These are phyloP conservation scores for Dioscorea alata DNA, from an alignment of 106 monocot genomes.

Conservation along the genomic window DNA sequence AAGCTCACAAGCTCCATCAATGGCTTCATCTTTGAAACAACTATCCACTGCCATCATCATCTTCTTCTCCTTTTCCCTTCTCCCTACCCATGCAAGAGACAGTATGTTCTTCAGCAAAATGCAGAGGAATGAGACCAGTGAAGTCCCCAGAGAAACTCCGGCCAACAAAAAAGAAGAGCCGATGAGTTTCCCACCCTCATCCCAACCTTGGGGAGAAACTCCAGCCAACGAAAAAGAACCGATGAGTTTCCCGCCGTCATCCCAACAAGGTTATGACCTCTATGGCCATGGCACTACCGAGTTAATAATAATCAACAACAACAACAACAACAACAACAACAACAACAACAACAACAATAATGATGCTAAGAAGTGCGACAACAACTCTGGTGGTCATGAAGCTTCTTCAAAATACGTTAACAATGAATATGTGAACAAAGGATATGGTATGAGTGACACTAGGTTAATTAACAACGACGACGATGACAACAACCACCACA, in stretches of 20 bases:
- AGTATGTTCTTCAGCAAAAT: slow-evolving; percentile 42
- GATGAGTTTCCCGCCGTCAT: slow-evolving; percentile 7
- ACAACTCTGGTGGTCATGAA: background rate
- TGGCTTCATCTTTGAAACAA: slow-evolving; percentile 3
- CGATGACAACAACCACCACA: no score
- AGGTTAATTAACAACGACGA: slow-evolving; percentile 3
- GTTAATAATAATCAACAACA: background rate
- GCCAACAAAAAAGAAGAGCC: background rate
- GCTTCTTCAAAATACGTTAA: background rate
- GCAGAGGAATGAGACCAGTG: background rate
- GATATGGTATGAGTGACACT: slow-evolving; percentile 52
- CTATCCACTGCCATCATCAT: background rate
- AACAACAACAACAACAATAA: background rate
- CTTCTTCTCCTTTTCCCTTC: slow-evolving; percentile 6
- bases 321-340: background rate
- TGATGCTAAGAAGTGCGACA: no score
- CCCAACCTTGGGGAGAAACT: no score
- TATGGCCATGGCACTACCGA: slow-evolving; percentile 29
- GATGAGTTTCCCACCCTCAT: no score
- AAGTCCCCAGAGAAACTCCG: background rate
- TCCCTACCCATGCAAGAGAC: slow-evolving; percentile 17
- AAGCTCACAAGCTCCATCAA: background rate
- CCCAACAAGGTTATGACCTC: slow-evolving; percentile 40
- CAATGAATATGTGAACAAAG: background rate
- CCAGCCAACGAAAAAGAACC: background rate